Percentiles rank a stretch among this genome's conserved stretches.
These are phyloP conservation scores for Iberis pinnata DNA, from an alignment of 345 rosid genomes.

Conservation along the genomic window DNA sequence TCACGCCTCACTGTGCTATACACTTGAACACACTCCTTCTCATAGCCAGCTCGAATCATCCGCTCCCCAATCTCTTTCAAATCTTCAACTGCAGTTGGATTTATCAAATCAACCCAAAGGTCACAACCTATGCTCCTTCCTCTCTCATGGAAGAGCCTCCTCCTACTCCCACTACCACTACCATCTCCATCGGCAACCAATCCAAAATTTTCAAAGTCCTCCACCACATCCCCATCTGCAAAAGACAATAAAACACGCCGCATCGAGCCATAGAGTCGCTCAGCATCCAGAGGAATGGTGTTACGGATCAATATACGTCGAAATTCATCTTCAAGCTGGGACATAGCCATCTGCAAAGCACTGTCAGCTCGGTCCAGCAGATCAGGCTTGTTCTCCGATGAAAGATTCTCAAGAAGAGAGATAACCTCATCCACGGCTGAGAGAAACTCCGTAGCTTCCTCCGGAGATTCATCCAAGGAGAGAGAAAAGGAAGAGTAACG, in stretches of 20 bases:
- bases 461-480: slow-evolving; percentile 65
- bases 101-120: slow-evolving; percentile 69
- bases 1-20: slow-evolving; percentile 73
- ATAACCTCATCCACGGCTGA: slow-evolving; percentile 75
- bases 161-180: slow-evolving; percentile 38
- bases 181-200: slow-evolving; percentile 40
- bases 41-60: slow-evolving; percentile 82
- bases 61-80: slow-evolving; percentile 78
- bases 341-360: slow-evolving; percentile 85
- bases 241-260: slow-evolving; percentile 62
- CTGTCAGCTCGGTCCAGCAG: slow-evolving; percentile 73
- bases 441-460: slow-evolving; percentile 55
- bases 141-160: slow-evolving; percentile 68
- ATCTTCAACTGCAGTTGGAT: slow-evolving; percentile 47
- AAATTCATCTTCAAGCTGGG: slow-evolving; percentile 87
- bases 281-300: slow-evolving; percentile 74
- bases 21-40: slow-evolving; percentile 89
- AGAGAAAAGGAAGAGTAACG: slow-evolving; percentile 31
- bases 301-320: slow-evolving; percentile 66
- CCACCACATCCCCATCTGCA: slow-evolving; percentile 59
- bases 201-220: slow-evolving; percentile 63
- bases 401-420: slow-evolving; percentile 42
- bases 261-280: slow-evolving; percentile 73
- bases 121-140: slow-evolving; percentile 80
- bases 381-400: slow-evolving; percentile 41